Conservation (phyloP, 257 asterid species). For the Echium plantagineum region DNA sequence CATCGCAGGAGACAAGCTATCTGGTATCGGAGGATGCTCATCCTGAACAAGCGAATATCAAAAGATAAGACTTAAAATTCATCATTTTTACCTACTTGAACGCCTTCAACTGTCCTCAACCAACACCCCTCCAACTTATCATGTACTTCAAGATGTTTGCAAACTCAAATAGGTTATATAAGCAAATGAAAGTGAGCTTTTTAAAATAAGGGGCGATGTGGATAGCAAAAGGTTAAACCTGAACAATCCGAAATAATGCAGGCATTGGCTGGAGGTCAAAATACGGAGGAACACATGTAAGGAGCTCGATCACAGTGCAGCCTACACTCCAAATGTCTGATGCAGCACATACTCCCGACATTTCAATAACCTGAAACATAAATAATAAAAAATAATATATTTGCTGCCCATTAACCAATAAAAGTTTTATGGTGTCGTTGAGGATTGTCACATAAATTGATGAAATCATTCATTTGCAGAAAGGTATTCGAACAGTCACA, state of each 20-base stretch:
- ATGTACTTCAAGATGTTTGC: no score
- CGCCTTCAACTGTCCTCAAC: neutral
- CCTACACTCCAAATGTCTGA: conserved; percentile 99
- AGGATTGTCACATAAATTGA: neutral
- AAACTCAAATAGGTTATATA: no score
- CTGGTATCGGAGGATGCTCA: conserved; percentile 44
- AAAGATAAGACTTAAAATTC: neutral
- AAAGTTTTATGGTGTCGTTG: neutral
- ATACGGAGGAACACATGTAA: conserved; percentile 92
- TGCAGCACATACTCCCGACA: conserved; percentile 99
- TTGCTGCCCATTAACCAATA: neutral
- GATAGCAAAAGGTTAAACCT: conserved; percentile 33
- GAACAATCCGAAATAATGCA: conserved; percentile 93
- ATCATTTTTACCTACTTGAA: neutral
- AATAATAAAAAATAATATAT: neutral
- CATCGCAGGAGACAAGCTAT: conserved; percentile 36
- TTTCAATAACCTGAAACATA: conserved; percentile 72
- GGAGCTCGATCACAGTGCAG: conserved; percentile 96
- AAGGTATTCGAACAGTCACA: no score
- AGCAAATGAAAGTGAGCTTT: no score
- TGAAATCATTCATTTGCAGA: neutral
- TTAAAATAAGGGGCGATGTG: no score
- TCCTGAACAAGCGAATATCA: conserved; percentile 20
- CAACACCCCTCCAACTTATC: no score
- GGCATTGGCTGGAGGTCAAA: conserved; percentile 99